Percentiles rank a stretch among this genome's conserved stretches.
Conservation (phyloP, 805 yeast genomes). For the Candida sonorensis region DNA sequence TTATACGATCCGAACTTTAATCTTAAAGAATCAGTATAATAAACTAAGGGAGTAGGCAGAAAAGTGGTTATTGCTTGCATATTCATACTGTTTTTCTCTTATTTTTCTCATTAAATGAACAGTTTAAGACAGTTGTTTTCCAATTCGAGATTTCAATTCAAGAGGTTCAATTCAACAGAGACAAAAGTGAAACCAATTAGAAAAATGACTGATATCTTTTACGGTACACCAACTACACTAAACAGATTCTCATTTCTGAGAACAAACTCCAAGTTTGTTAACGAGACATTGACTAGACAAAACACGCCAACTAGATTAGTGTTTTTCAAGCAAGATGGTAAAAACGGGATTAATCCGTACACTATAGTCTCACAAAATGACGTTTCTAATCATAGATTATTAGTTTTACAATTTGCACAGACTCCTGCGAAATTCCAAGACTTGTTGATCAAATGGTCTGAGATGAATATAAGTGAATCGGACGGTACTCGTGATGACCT, state of each 20-base stretch:
- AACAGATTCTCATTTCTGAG: slow-evolving; percentile 62
- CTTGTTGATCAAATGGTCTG: slow-evolving; percentile 17
- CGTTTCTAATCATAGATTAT: slow-evolving; percentile 2
- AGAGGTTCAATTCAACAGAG: too few relatives aligned
- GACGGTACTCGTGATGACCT: slow-evolving; percentile 12
- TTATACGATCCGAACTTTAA: too few relatives aligned
- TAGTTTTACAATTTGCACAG: slow-evolving; percentile 8
- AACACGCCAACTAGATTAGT: slow-evolving; percentile 39
- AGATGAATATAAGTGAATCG: slow-evolving; percentile 8
- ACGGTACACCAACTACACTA: slow-evolving; percentile 33
- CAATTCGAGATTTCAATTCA: too few relatives aligned
- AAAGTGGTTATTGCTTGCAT: too few relatives aligned
- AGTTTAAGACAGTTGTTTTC: too few relatives aligned
- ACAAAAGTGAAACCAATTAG: neutral
- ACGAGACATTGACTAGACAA: slow-evolving; percentile 4
- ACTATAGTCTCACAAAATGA: slow-evolving; percentile 3
- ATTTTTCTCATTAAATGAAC: too few relatives aligned
- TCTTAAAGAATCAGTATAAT: too few relatives aligned
- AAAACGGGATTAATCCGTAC: slow-evolving; percentile 14
- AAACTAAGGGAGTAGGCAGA: too few relatives aligned
- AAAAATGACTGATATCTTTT: slow-evolving; percentile 18
- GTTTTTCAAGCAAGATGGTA: slow-evolving; percentile 30
- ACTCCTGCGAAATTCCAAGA: slow-evolving; percentile 10
- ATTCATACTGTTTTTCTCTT: too few relatives aligned
- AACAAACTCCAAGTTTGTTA: slow-evolving; percentile 45